Conservation (phyloP, 2,329 filamentous ascomycete genomes). For the Sphaerulina musiva region DNA sequence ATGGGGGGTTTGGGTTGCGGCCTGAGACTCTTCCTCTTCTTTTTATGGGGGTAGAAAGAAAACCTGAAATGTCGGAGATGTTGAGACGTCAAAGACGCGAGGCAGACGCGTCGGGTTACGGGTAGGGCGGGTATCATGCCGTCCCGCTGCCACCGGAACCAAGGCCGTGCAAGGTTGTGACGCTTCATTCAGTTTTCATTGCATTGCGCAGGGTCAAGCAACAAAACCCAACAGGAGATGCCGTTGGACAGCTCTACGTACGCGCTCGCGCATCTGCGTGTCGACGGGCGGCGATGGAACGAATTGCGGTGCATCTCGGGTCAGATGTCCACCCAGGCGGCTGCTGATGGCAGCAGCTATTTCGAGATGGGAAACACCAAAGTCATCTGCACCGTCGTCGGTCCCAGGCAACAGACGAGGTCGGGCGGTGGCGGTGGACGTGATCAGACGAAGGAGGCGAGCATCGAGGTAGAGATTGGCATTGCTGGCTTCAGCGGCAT, state of each 20-base stretch:
- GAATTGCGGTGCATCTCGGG: constrained; percentile 83
- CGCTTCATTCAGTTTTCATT: too few species aligned
- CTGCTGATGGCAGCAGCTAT: constrained; percentile 87
- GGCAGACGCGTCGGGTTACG: too few species aligned
- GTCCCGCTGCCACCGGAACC: too few species aligned
- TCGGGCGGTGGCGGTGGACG: constrained; percentile 42
- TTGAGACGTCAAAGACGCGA: neutral
- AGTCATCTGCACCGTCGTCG: constrained; percentile 85
- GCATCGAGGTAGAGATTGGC: constrained; percentile 73
- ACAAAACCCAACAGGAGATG: constrained; percentile 49
- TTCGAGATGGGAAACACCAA: constrained; percentile 97
- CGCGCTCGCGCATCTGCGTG: constrained; percentile 64
- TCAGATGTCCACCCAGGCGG: constrained; percentile 85
- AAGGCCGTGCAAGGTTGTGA: too few species aligned
- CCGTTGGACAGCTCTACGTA: constrained; percentile 93
- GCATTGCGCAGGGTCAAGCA: neutral
- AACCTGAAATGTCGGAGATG: too few species aligned
- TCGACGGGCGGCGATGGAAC: constrained; percentile 85
- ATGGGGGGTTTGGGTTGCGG: neutral
- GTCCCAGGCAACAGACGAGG: constrained; percentile 65
- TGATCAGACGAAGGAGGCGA: constrained; percentile 49
- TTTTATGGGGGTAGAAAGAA: too few species aligned
- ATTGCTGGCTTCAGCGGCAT: constrained; percentile 83
- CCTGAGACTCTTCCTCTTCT: neutral
- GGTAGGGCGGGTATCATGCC: too few species aligned